These are phyloP conservation scores for Rhizopus sp. DNA, from an alignment of 371 early-diverging fungal genomes.

Conservation along the genomic window DNA sequence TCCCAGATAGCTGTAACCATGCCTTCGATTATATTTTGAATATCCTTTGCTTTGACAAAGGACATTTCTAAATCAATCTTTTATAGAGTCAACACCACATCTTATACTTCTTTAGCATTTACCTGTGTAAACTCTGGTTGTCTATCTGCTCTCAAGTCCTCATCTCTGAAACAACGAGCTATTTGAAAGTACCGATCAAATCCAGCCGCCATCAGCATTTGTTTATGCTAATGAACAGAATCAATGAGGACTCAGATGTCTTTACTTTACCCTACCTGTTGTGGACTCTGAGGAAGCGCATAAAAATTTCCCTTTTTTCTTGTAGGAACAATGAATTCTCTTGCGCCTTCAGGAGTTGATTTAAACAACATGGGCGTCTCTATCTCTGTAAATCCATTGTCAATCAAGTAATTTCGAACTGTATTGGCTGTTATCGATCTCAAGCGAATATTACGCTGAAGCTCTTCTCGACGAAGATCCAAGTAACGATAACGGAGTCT, in stretches of 20 bases:
- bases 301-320: conserved; percentile 76
- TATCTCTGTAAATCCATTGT: conserved; percentile 81
- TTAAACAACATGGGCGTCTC: conserved; percentile 92
- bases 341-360: conserved; percentile 93
- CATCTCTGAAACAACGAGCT: conserved; percentile 93
- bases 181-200: conserved; percentile 92
- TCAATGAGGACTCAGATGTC: conserved; percentile 24
- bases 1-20: conserved; percentile 74
- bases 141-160: conserved; percentile 85
- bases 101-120: conserved; percentile 3
- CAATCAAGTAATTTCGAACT: conserved; percentile 65
- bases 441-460: conserved; percentile 76
- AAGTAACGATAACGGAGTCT: conserved; percentile 79
- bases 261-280: conserved; percentile 60
- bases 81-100: not conserved
- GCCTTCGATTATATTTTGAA: conserved; percentile 77
- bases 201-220: conserved; percentile 89
- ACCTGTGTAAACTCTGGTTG: conserved; percentile 95
- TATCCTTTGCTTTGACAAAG: conserved; percentile 71
- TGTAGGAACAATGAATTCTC: conserved; percentile 94
- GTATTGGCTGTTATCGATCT: conserved; percentile 68
- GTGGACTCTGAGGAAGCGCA: conserved; percentile 92
- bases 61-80: conserved; percentile 91
- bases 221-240: conserved; percentile 69
- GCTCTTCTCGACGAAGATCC: conserved; percentile 76